These are phyloP conservation scores for Penicillium sumatraense DNA, from an alignment of 2,329 filamentous ascomycete species.

Conservation along the genomic window DNA sequence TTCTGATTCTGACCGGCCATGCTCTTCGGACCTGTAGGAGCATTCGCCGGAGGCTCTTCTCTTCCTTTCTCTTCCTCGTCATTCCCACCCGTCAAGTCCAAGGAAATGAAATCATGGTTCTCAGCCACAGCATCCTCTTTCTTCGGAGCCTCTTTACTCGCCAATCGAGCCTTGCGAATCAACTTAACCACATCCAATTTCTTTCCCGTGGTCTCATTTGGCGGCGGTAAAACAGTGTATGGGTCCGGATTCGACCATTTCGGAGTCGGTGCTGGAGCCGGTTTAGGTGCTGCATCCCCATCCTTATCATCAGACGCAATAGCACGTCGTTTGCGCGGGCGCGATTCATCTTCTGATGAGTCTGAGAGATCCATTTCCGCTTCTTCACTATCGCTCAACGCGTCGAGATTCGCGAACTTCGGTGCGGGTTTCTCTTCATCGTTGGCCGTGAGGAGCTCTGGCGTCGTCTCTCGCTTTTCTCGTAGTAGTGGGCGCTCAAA, in stretches of 20 bases:
- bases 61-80: background rate
- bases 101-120: constrained; percentile 87
- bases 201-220: constrained; percentile 73
- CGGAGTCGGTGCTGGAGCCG: constrained; percentile 47
- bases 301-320: constrained; percentile 29
- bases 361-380: constrained; percentile 49
- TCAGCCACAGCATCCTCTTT: constrained; percentile 59
- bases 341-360: constrained; percentile 35
- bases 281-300: constrained; percentile 27
- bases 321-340: constrained; percentile 45
- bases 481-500: constrained; percentile 44
- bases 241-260: constrained; percentile 97
- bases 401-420: constrained; percentile 43
- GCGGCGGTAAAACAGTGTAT: constrained; percentile 83
- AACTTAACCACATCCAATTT: constrained; percentile 86
- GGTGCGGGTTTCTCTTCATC: constrained; percentile 32
- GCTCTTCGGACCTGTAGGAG: constrained; percentile 40
- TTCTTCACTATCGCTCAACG: constrained; percentile 52
- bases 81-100: constrained; percentile 63
- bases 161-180: constrained; percentile 85
- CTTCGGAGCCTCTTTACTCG: constrained; percentile 38
- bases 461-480: constrained; percentile 39
- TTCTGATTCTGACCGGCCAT: background rate
- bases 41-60: constrained; percentile 37
- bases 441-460: constrained; percentile 36